phyloP scores from a whole-genome alignment of 306 rosid genomes.

The Morella rubra region DNA sequence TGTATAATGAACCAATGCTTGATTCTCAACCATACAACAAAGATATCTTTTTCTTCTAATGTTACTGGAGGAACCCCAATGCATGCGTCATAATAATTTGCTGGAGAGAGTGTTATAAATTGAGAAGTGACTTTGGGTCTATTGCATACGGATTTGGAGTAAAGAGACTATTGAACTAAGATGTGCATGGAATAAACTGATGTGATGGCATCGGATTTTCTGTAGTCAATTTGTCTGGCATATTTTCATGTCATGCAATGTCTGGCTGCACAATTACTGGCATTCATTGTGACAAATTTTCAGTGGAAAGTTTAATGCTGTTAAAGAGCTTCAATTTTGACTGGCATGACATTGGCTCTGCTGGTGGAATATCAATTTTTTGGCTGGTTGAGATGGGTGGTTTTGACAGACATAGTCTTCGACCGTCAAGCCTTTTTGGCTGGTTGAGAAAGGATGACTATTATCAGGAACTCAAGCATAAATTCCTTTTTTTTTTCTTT shows the following conservation, averaged over 20 bases:
- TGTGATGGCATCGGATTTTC: too few relatives aligned
- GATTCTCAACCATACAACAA: conserved; percentile 8
- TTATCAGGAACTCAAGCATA: not conserved
- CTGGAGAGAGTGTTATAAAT: not conserved
- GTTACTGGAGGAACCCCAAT: too few relatives aligned
- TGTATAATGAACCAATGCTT: conserved; percentile 10
- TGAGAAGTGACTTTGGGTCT: not conserved
- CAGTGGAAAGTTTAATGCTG: too few relatives aligned
- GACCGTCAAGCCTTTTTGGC: not conserved
- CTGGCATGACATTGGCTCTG: not conserved
- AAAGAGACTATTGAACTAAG: not conserved
- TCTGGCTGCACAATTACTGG: too few relatives aligned
- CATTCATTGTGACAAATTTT: too few relatives aligned
- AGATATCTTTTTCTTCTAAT: not conserved
- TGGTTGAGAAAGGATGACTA: not conserved
- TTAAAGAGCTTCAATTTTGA: not conserved
- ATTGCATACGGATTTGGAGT: not conserved
- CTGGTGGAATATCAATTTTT: not conserved
- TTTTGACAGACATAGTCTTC: not conserved
- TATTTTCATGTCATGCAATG: too few relatives aligned
- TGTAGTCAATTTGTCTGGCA: too few relatives aligned
- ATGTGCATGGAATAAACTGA: too few relatives aligned
- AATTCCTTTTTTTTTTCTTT: too few relatives aligned
- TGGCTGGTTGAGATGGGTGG: not conserved
- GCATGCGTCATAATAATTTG: too few relatives aligned